Evolutionary conservation across 768 basidiomycete genomes (phyloP), one percentile per base, ranked within the genome.

Genomic region (Gautieria morchelliformis): DNA sequence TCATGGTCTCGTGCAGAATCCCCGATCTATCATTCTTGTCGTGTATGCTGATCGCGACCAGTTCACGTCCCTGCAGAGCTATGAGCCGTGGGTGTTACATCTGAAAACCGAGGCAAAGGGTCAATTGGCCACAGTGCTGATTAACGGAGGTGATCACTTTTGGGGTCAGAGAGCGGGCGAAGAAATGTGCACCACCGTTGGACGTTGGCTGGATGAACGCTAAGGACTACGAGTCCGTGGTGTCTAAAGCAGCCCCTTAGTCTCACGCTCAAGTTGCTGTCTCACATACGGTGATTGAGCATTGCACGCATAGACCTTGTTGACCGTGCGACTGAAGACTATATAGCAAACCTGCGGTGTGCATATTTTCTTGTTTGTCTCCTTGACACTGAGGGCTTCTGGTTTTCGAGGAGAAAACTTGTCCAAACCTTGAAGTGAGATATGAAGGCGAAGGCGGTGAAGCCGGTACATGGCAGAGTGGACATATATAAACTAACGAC

Each of bases 31-130:
- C 56, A 70, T 90, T 33, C 74, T 93, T 37, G 61, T 89, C 20
- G 60, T 89, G 5, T 82, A 79, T 58, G 90, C 89, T 0, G 81
- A 85, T 60, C 62, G 61, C 15, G 89, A 92, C 63, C 80, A 89
- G 46, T 91, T 90, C 63, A 89, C 89, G 3, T 68, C 77, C 1
- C 67, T 65, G 1, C 69, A 69, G 14, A 76, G 69, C 32, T 90
- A 89, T 62, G 73, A 75, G 42, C 60, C 63, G 10, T 90, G 87
- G 89, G 67, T 66, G 4, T 63, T 73, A 39, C 65, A 64, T 8
- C 71, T 89, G 20, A 58, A 44, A 40, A 52, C 33, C 1, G 65
- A 65, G 6, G 41, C 58, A 17, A 59, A 59, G 15, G 71, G 68
- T 12, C 64, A 62, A 52, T 53, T 77, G 49, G 56, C 64, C 53